Percentiles rank a stretch among this genome's conserved stretches.
Evolutionary conservation across 2,329 filamentous ascomycete genomes (phyloP).

Genomic region (Talaromyces islandicus): DNA sequence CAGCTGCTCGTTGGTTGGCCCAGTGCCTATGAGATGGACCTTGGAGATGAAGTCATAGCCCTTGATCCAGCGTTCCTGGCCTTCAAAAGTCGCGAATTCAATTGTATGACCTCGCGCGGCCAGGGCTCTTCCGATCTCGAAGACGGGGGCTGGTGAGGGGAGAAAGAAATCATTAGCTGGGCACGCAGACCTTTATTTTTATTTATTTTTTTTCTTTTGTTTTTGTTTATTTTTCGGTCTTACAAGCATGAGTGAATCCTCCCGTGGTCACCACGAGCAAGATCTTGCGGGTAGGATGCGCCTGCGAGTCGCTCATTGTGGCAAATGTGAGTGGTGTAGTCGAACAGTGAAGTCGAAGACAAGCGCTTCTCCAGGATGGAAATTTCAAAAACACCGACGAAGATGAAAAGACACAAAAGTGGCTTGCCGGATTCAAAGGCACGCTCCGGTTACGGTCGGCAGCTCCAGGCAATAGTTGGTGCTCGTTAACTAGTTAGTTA

Average conservation of each 20-base stretch:
- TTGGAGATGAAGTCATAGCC: slow-evolving; percentile 24
- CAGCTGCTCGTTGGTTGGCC: slow-evolving; percentile 21
- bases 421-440: not conserved
- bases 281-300: slow-evolving; percentile 19
- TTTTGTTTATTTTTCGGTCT: slow-evolving; percentile 25
- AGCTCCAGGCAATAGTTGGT: no score
- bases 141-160: slow-evolving; percentile 22
- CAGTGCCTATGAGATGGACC: slow-evolving; percentile 27
- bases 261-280: slow-evolving; percentile 31
- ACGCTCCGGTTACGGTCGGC: not conserved
- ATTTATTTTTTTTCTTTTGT: not conserved
- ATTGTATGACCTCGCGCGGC: slow-evolving; percentile 30
- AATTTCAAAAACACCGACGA: not conserved
- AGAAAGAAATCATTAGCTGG: not conserved
- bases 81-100: slow-evolving; percentile 34
- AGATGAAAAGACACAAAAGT: not conserved
- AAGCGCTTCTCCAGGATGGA: not conserved
- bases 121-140: slow-evolving; percentile 31
- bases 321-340: not conserved
- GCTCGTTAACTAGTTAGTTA: not conserved
- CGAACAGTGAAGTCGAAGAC: not conserved
- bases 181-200: no score
- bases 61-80: slow-evolving; percentile 31
- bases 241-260: slow-evolving; percentile 25
- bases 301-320: not conserved